Evolutionary conservation across 139 green algal genomes (phyloP).

Genomic region (Coccomyxa sp.): DNA sequence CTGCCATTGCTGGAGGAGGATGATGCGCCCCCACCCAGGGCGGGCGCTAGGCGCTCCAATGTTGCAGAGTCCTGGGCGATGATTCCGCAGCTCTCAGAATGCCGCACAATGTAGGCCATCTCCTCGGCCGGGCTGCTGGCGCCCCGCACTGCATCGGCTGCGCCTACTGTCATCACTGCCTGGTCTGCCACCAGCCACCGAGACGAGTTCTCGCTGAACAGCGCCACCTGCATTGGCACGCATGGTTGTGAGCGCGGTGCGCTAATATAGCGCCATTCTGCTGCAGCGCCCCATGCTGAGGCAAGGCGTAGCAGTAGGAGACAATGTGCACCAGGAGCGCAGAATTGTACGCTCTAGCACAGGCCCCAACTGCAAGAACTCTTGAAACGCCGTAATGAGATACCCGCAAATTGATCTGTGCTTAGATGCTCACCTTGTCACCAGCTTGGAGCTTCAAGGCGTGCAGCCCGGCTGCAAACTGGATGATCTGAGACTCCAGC

Average conservation of each 20-base stretch:
- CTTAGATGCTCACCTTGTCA: constrained; percentile 31
- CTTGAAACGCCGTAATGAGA: neutral
- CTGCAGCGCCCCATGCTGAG: neutral
- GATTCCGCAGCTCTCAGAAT: constrained; percentile 50
- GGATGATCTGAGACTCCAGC: constrained; percentile 37
- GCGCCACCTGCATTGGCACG: constrained; percentile 50
- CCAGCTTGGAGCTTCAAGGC: constrained; percentile 36
- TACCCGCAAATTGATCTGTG: neutral
- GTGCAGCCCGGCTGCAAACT: constrained; percentile 51
- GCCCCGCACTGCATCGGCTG: constrained; percentile 53
- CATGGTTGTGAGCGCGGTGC: neutral
- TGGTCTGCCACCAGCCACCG: constrained; percentile 90
- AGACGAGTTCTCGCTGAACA: constrained; percentile 82
- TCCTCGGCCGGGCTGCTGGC: constrained; percentile 63
- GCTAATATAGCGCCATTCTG: too few species aligned
- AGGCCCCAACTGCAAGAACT: neutral
- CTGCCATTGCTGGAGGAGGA: neutral
- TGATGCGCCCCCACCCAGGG: constrained; percentile 26
- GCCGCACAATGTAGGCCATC: constrained; percentile 73
- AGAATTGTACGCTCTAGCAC: neutral
- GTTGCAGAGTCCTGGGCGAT: constrained; percentile 71
- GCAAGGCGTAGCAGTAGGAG: neutral
- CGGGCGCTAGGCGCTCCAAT: constrained; percentile 59
- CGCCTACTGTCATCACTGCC: constrained; percentile 57
- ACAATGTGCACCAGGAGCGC: neutral